Evolutionary conservation across 2,329 filamentous ascomycete species (phyloP), one percentile per base, ranked within the genome.

Genomic region (Ophiostoma montium): DNA sequence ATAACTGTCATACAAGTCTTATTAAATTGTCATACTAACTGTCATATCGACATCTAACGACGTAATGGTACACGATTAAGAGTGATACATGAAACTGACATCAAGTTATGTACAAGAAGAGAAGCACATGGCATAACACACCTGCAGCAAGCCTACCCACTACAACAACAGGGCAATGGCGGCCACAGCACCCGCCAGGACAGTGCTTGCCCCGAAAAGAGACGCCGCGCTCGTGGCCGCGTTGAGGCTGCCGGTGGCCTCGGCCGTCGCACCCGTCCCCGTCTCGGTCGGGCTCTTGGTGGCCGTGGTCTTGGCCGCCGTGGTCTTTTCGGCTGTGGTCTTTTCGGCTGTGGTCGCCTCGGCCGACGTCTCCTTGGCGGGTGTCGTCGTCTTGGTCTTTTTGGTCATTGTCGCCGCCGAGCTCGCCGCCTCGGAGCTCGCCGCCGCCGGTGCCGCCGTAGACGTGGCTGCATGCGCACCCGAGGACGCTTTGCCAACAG

Each of bases 291-390:
- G 16, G 10, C 15, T 11, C 32, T 13, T 7, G 33, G 21, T n/a
- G 57, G 58, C 10, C 58, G 60, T 16, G 57, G 23, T 8, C 23
- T 4, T 27, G 23, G 5, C 23, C 23, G 23, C 8, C 23, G 23
- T 27, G 23, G 23, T 8, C 23, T 4, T 8, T 27, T 39, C 11
- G 43, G 27, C 21, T 23, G 7, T 23, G 1, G 39, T 42, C 6
- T 18, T 2, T 10, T 18, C 21, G 36, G 23, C 23, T 27, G 23
- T 27, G 23, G 23, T 8, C 23, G 23, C 23, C 8, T 39, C 11
- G 43, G 27, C 21, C 32, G 7, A 16, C 18, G 19, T 31, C 44
- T 19, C 41, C 39, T 42, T 30, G 15, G 23, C 39, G 2, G 23
- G 30, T 2, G 23, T 33, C 31, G 31, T 12, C 31, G 31, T 30